Evolutionary conservation across 108 stramenopile genomes (phyloP).

Genomic region (Cyclotella cryptica): DNA sequence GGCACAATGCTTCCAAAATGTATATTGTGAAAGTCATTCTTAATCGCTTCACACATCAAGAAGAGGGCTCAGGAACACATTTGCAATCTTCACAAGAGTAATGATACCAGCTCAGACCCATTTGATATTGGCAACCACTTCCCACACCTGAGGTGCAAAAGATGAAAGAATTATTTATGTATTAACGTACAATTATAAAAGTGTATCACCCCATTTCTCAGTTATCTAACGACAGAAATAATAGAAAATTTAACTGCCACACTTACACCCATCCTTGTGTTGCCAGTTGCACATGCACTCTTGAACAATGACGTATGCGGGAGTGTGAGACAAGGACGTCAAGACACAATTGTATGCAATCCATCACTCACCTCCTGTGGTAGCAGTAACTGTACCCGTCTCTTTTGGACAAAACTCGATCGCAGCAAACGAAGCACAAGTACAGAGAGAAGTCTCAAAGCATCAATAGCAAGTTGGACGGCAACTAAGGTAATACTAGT

Average conservation of each 20-base stretch:
- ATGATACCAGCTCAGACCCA: conserved; percentile 86
- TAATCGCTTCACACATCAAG: too few relatives aligned
- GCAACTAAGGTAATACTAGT: background rate
- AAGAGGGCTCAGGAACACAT: conserved; percentile 72
- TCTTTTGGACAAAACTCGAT: conserved; percentile 67
- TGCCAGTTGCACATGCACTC: conserved; percentile 93
- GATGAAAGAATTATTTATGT: background rate
- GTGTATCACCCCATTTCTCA: background rate
- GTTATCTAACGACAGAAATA: too few relatives aligned
- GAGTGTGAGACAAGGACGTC: background rate
- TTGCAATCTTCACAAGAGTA: conserved; percentile 79
- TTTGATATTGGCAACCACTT: conserved; percentile 73
- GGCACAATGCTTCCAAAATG: too few relatives aligned
- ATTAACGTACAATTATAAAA: background rate
- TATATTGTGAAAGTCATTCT: too few relatives aligned
- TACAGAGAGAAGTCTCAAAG: background rate
- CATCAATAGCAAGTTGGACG: background rate
- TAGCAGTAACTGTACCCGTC: conserved; percentile 76
- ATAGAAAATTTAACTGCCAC: too few relatives aligned
- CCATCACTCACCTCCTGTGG: conserved; percentile 72
- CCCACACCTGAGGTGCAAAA: conserved; percentile 37
- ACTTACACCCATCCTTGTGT: conserved; percentile 72
- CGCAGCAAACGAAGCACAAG: background rate
- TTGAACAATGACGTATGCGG: background rate
- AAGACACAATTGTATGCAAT: background rate